Percentiles rank a stretch among this genome's conserved stretches.
These are phyloP conservation scores for Cucumis cinereus DNA, from an alignment of 306 rosid species.

Conservation along the genomic window DNA sequence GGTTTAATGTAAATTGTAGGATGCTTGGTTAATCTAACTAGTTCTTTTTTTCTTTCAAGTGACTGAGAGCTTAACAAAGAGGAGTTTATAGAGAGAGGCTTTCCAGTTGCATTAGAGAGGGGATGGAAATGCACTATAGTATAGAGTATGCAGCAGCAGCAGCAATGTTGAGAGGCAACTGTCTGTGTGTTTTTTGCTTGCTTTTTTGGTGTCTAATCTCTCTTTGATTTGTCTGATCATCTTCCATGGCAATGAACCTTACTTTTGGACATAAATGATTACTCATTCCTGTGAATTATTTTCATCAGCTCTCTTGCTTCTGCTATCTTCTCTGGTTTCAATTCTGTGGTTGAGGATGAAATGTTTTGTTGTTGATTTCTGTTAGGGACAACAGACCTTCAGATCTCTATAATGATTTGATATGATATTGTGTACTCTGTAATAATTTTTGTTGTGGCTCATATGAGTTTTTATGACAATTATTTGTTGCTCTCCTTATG, in stretches of 20 bases:
- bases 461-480: background rate
- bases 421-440: too few relatives aligned
- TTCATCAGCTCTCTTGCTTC: background rate
- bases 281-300: background rate
- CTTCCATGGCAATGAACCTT: constrained; percentile 11
- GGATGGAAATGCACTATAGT: background rate
- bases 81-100: background rate
- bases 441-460: background rate
- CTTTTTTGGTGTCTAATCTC: constrained; percentile 1
- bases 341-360: constrained; percentile 5
- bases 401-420: too few relatives aligned
- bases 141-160: background rate
- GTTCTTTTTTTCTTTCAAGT: constrained; percentile 13
- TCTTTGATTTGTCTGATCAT: constrained; percentile 9
- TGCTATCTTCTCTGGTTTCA: constrained; percentile 13
- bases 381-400: too few relatives aligned
- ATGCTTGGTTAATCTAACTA: constrained; percentile 48
- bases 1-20: constrained; percentile 30
- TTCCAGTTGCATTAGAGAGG: background rate
- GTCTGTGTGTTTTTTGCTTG: constrained; percentile 5
- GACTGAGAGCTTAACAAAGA: constrained; percentile 15
- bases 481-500: background rate
- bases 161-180: background rate
- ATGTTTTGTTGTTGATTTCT: background rate
- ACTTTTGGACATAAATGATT: background rate